Evolutionary conservation across 148 eudicot species (phyloP).

Genomic region (Camellia lanceoleosa): DNA sequence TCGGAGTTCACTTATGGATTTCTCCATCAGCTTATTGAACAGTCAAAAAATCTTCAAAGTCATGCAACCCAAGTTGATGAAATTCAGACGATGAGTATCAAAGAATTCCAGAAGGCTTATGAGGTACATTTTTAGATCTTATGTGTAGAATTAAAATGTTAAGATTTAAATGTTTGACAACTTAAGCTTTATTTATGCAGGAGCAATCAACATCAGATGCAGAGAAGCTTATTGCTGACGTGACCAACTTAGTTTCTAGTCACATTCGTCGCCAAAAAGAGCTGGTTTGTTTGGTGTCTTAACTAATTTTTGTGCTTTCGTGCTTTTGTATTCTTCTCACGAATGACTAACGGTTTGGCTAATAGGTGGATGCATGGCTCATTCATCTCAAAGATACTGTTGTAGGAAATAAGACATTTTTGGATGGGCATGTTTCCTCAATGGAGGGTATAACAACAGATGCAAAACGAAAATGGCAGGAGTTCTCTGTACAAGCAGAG

Average conservation of each 20-base stretch:
- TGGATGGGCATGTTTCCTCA: conserved; percentile 73
- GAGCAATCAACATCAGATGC: conserved; percentile 75
- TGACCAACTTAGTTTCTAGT: conserved; percentile 63
- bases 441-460: conserved; percentile 70
- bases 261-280: conserved; percentile 76
- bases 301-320: background rate
- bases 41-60: conserved; percentile 51
- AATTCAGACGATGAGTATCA: conserved; percentile 56
- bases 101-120: conserved; percentile 71
- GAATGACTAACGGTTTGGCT: conserved; percentile 3
- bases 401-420: conserved; percentile 52
- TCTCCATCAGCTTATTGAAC: conserved; percentile 59
- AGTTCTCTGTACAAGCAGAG: conserved; percentile 65
- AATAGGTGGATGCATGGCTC: conserved; percentile 76
- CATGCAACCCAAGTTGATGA: conserved; percentile 66
- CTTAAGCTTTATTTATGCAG: conserved; percentile 31
- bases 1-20: conserved; percentile 59
- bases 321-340: background rate
- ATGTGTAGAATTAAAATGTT: background rate
- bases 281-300: conserved; percentile 47
- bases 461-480: conserved; percentile 93
- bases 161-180: background rate
- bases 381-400: conserved; percentile 53
- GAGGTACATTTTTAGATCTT: conserved; percentile 42
- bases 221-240: conserved; percentile 83